Evolutionary conservation across 495 filamentous ascomycete species (phyloP).

Genomic region (Paragyromitra xinjiangensis): DNA sequence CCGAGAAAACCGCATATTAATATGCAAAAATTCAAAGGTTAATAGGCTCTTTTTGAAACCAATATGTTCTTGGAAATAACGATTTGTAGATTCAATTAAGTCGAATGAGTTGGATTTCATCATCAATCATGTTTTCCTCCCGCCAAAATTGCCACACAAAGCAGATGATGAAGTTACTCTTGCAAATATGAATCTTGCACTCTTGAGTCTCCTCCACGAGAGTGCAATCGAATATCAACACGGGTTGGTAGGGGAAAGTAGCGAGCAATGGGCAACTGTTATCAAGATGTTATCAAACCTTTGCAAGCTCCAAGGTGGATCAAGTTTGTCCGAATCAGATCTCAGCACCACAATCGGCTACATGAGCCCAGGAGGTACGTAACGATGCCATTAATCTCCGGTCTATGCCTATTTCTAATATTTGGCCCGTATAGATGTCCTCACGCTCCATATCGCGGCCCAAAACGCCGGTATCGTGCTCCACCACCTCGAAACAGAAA

Average conservation of each 20-base stretch:
- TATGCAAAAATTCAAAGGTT: not conserved
- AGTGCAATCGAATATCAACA: slow-evolving; percentile 44
- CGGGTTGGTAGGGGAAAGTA: not conserved
- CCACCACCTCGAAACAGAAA: slow-evolving; percentile 50
- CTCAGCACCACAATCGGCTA: not conserved
- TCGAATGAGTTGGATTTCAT: slow-evolving; percentile 57
- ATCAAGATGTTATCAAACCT: slow-evolving; percentile 30
- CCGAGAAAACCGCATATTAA: not conserved
- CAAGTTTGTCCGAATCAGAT: not conserved
- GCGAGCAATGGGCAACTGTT: not conserved
- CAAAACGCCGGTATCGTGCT: slow-evolving; percentile 72
- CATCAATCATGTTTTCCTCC: slow-evolving; percentile 69
- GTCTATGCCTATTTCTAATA: slow-evolving; percentile 1
- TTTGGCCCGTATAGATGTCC: slow-evolving; percentile 23
- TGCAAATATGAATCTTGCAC: slow-evolving; percentile 2
- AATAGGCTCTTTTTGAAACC: not conserved
- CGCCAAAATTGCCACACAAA: slow-evolving; percentile 65
- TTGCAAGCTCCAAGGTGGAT: slow-evolving; percentile 11
- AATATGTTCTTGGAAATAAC: not conserved
- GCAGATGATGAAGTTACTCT: slow-evolving; percentile 14
- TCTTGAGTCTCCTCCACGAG: slow-evolving; percentile 56
- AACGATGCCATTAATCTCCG: not conserved
- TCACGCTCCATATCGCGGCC: slow-evolving; percentile 63
- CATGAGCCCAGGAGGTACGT: slow-evolving; percentile 36
- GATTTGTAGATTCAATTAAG: not conserved